Percentiles rank a stretch among this genome's conserved stretches.
Evolutionary conservation across 2,329 filamentous ascomycete genomes (phyloP).

Genomic region (Ambrosiella cleistominuta): DNA sequence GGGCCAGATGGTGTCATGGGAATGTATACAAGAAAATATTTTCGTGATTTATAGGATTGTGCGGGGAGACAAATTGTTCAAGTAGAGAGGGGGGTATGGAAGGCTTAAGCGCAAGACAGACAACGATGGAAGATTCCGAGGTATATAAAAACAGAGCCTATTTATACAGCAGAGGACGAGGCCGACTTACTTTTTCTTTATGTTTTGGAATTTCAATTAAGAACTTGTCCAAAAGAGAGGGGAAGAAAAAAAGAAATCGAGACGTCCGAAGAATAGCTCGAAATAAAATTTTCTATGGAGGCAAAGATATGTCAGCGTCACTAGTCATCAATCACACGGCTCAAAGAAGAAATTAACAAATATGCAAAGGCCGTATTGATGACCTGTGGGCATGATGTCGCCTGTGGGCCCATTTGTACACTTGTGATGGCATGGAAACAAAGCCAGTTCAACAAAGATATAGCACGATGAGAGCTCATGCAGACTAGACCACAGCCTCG

Average conservation of each 20-base stretch:
- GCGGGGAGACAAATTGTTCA: slow-evolving; percentile 1
- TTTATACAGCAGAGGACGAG: not conserved
- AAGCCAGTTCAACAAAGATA: too few relatives aligned
- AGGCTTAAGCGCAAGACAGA: not conserved
- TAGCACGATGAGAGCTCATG: too few relatives aligned
- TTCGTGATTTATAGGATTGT: not conserved
- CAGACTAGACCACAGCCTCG: too few relatives aligned
- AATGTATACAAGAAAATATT: not conserved
- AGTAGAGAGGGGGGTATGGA: not conserved
- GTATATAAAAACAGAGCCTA: not conserved
- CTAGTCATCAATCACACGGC: not conserved
- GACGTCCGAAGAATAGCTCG: slow-evolving; percentile 1
- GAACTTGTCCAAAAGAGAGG: slow-evolving; percentile 12
- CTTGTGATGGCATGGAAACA: too few relatives aligned
- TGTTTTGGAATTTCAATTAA: slow-evolving; percentile 12
- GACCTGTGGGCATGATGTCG: not conserved
- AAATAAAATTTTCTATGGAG: not conserved
- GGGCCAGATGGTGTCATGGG: too few relatives aligned
- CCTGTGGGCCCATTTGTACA: not conserved
- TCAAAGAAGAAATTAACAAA: not conserved
- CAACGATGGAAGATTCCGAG: not conserved
- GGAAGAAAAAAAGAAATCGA: slow-evolving; percentile 2
- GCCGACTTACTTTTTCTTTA: slow-evolving; percentile 6
- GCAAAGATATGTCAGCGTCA: not conserved
- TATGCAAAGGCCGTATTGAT: not conserved